Conservation (phyloP, 352 stramenopile genomes). For the Phytophthora sojae region DNA sequence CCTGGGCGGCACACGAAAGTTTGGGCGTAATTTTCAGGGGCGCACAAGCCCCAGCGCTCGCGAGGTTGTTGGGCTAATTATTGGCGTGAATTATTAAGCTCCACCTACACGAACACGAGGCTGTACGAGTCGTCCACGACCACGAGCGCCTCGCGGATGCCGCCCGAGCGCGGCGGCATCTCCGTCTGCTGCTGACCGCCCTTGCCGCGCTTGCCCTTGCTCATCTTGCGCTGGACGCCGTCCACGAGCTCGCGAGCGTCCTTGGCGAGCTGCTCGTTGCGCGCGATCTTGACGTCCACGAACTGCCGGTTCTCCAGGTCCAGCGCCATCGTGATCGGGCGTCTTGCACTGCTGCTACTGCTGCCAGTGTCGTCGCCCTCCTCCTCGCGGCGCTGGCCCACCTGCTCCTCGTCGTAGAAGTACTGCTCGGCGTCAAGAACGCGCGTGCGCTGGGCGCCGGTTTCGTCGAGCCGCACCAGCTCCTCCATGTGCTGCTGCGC, state of each 20-base stretch:
- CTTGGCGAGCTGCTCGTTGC: conserved; percentile 66
- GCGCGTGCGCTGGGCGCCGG: conserved; percentile 47
- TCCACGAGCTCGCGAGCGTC: conserved; percentile 64
- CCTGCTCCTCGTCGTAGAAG: conserved; percentile 42
- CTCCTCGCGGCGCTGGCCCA: conserved; percentile 8
- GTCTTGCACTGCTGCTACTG: conserved; percentile 12
- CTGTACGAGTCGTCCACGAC: conserved; percentile 61
- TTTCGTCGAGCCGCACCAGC: conserved; percentile 60
- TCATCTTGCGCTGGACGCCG: conserved; percentile 54
- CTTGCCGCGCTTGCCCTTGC: conserved; percentile 36
- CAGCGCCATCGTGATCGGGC: conserved; percentile 52
- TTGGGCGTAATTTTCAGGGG: conserved; percentile 15
- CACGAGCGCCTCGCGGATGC: conserved; percentile 25
- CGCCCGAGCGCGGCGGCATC: neutral
- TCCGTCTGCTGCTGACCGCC: conserved; percentile 10
- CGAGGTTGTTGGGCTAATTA: neutral
- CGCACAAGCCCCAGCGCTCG: neutral
- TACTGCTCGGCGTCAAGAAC: conserved; percentile 58
- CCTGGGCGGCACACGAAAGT: neutral
- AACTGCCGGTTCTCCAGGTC: conserved; percentile 61
- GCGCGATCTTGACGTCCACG: conserved; percentile 42
- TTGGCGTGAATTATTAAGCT: conserved; percentile 10
- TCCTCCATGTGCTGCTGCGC: conserved; percentile 66
- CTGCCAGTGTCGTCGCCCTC: neutral
- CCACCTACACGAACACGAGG: conserved; percentile 53